These are phyloP conservation scores for Leccinum longicurvipes DNA, from an alignment of 768 basidiomycete species.

Conservation along the genomic window DNA sequence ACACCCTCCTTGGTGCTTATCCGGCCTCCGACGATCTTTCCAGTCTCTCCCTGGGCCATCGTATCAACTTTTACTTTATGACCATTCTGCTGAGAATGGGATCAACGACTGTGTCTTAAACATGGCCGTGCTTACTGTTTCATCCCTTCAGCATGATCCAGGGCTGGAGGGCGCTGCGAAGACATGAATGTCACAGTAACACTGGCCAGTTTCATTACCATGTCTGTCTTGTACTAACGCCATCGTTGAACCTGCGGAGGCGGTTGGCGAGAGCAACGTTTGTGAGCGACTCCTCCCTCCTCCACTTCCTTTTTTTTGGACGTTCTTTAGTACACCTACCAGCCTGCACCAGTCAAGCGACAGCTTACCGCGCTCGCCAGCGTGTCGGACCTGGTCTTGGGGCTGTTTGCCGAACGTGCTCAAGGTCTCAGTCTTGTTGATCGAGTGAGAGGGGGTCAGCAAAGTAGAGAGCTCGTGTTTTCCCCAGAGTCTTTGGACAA, in stretches of 20 bases:
- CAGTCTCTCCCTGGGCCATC: conserved; percentile 49
- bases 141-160: conserved; percentile 79
- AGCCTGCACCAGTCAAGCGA: conserved; percentile 73
- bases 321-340: conserved; percentile 64
- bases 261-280: conserved; percentile 89
- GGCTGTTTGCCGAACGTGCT: conserved; percentile 70
- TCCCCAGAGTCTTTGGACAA: too few species aligned
- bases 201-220: conserved; percentile 72
- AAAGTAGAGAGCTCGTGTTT: not conserved
- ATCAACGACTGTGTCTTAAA: conserved; percentile 81
- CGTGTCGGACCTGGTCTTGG: conserved; percentile 77
- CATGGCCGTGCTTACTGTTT: conserved; percentile 77
- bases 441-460: not conserved
- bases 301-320: not conserved
- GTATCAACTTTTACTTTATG: conserved; percentile 81
- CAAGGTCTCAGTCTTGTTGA: too few species aligned
- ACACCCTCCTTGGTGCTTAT: conserved; percentile 79
- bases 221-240: conserved; percentile 44
- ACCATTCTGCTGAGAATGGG: conserved; percentile 69
- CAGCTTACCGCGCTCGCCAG: conserved; percentile 79
- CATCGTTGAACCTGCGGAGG: conserved; percentile 94
- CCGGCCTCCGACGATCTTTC: conserved; percentile 36
- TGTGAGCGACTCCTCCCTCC: conserved; percentile 40
- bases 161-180: conserved; percentile 62
- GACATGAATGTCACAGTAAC: conserved; percentile 87